These are phyloP conservation scores for Delonix regia DNA, from an alignment of 306 rosid genomes.

Conservation along the genomic window DNA sequence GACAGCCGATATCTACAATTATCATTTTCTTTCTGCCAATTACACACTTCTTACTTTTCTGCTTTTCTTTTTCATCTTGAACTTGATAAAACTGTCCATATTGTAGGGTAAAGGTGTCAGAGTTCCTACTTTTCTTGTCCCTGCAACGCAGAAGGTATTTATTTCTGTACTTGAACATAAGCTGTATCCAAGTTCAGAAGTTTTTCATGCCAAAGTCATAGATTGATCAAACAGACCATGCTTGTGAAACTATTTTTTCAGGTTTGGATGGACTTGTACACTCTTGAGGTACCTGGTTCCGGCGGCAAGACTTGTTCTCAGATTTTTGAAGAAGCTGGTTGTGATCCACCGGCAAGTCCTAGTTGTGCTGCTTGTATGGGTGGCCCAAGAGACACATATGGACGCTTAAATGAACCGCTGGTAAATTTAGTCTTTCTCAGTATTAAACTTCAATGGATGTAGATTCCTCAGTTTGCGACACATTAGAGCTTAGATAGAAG, in stretches of 20 bases:
- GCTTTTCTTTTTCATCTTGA: neutral
- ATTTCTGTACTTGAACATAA: neutral
- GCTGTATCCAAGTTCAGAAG: neutral
- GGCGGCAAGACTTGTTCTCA: constrained; percentile 93
- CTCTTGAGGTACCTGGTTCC: constrained; percentile 73
- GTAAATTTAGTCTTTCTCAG: constrained; percentile 37
- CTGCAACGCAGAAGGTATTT: constrained; percentile 83
- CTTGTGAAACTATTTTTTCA: constrained; percentile 23
- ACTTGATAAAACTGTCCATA: neutral
- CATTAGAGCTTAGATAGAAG: neutral
- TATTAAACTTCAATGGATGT: neutral
- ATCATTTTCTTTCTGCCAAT: neutral
- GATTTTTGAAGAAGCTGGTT: constrained; percentile 94
- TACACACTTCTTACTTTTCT: neutral
- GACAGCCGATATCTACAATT: neutral
- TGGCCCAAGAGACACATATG: constrained; percentile 85
- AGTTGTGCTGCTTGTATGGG: constrained; percentile 92
- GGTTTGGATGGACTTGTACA: constrained; percentile 90
- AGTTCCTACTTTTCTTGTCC: constrained; percentile 91
- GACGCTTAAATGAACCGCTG: constrained; percentile 75
- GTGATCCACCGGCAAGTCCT: constrained; percentile 91
- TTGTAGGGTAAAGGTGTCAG: constrained; percentile 73
- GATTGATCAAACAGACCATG: neutral
- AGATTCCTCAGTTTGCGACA: neutral
- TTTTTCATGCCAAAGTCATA: neutral